Percentiles rank a stretch among this genome's conserved stretches.
phyloP scores from a whole-genome alignment of 2,329 filamentous ascomycete species.

The Aspergillus intermedius region DNA sequence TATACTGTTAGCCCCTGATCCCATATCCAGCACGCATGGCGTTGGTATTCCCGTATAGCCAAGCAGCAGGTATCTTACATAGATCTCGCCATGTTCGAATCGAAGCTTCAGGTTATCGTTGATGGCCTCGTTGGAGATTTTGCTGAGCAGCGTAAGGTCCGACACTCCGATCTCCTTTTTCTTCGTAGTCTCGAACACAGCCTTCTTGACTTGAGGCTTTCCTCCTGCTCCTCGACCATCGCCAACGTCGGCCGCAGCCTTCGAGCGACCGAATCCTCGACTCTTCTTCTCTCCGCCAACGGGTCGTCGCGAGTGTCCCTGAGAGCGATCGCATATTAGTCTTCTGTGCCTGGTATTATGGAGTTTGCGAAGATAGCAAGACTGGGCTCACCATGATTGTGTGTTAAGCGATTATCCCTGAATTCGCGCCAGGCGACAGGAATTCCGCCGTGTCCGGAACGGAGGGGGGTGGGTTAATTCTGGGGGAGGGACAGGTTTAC shows the following conservation, averaged over 20 bases:
- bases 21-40: conserved; percentile 8
- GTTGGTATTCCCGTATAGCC: conserved; percentile 1
- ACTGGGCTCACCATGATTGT: conserved; percentile 28
- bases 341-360: too few species aligned
- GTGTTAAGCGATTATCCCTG: conserved; percentile 19
- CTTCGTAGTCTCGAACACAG: conserved; percentile 89
- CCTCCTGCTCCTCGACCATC: conserved; percentile 41
- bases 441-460: conserved; percentile 24
- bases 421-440: conserved; percentile 25
- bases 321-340: conserved; percentile 7
- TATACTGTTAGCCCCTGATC: conserved; percentile 10
- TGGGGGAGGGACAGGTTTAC: conserved; percentile 5
- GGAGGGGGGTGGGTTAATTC: conserved; percentile 1
- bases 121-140: conserved; percentile 98
- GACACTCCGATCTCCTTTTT: conserved; percentile 99
- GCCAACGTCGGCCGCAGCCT: conserved; percentile 36
- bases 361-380: background rate
- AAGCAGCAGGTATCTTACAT: conserved; percentile 48
- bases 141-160: conserved; percentile 93
- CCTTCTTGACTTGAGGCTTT: conserved; percentile 78
- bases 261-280: conserved; percentile 37
- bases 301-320: conserved; percentile 41
- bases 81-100: conserved; percentile 96
- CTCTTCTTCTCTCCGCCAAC: conserved; percentile 38
- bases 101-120: conserved; percentile 98